Base-by-base conservation (phyloP, 2,329 filamentous ascomycete species). In the Trichoderma harzianum region DNA sequence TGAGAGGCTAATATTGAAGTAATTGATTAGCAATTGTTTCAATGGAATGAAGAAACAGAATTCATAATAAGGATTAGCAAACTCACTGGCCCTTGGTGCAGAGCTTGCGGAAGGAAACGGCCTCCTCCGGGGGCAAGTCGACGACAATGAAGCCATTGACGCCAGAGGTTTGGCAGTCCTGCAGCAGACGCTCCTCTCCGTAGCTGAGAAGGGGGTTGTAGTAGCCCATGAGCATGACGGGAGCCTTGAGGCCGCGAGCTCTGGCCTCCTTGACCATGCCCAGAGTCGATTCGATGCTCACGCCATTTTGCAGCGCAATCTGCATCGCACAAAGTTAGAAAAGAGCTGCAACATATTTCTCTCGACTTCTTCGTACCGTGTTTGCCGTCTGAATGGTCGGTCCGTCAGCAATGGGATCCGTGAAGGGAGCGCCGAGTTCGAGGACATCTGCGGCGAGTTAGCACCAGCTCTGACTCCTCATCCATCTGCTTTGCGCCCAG, bases 131-230 rank as follows among this genome's bases (percentile, higher is more conserved):
- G 16, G 96, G 95, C 78, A 99, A 83, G 80, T 99, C 95, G 71
- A 97, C 95, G 79, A 98, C 91, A 78, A 99, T 98, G 84, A 98
- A 98, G 72, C 96, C 95, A 83, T 97, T 98, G 80, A 97, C 90
- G 30, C 95, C 94, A 3, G 93, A 92, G 69, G 90, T 89, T 80
- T 92, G 91, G 81, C 94, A 93, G 82, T 98, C 95, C 77, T 90
- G 87, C 69, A 99, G 86, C 82, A 98, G 90, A 73, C 88, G 89
- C 84, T 97, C 94, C 84, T 99, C 96, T 69, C 96, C 96, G 80
- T 98, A 99, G 78, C 92, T 93, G 73, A 98, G 86, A 73, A 98
- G 87, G 1, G 96, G 96, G 85, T 99, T 99, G 85, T 97, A 99
- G 88, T 99, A 99, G 78, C 96, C 96, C 96, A 99, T 99, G 75